These are phyloP conservation scores for Chrysanthemum seticuspe DNA, from an alignment of 129 eudicot species.

Conservation along the genomic window DNA sequence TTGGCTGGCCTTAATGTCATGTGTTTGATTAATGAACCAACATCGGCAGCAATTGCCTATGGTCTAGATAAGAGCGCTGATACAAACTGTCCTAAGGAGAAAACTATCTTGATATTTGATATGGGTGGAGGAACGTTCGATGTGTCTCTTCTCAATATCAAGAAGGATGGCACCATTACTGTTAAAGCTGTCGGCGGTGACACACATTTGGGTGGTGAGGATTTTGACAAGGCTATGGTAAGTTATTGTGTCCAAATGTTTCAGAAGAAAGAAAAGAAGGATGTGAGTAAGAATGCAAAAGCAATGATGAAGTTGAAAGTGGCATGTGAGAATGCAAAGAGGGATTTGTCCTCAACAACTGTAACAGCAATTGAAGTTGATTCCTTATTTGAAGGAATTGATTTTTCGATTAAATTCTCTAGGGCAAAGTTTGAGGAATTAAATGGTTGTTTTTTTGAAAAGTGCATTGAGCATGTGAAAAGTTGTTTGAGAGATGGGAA, in stretches of 20 bases:
- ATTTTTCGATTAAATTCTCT: background rate
- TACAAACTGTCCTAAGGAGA: no score
- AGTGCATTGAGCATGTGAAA: conserved; percentile 20
- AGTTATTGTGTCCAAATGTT: conserved; percentile 5
- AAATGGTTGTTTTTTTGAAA: conserved; percentile 5
- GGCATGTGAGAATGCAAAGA: conserved; percentile 22
- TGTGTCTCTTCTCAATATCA: no score
- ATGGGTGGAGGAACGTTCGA: no score
- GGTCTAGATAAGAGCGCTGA: conserved; percentile 2
- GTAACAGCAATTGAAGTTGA: conserved; percentile 7
- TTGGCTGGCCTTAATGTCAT: background rate
- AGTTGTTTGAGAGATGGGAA: conserved; percentile 5
- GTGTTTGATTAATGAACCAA: no score
- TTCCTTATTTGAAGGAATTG: conserved; percentile 20
- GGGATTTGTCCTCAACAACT: conserved; percentile 10
- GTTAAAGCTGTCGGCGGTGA: no score
- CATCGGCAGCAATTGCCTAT: background rate
- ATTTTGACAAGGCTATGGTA: no score
- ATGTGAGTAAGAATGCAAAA: conserved; percentile 2
- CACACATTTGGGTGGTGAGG: no score
- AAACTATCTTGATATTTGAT: no score
- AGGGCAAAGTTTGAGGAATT: conserved; percentile 16
- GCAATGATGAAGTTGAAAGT: conserved; percentile 4
- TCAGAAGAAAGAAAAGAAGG: background rate
- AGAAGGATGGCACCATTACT: no score